Conservation (phyloP, 768 basidiomycete genomes). For the Lentinula guzmanii region DNA sequence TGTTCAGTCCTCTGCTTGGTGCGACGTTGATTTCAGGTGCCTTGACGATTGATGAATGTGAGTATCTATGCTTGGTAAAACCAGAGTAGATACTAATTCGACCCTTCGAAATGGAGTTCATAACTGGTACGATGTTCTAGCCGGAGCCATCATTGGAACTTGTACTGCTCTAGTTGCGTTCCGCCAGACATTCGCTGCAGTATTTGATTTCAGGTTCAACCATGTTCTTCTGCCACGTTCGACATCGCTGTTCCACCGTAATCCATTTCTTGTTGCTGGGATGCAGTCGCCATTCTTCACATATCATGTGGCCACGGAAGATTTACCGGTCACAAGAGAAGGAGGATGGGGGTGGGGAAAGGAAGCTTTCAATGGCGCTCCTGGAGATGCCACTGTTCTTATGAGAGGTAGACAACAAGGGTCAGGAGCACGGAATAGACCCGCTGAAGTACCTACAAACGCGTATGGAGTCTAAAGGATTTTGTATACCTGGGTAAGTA, state of each 20-base stretch:
- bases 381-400: conserved; percentile 30
- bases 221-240: conserved; percentile 49
- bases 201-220: conserved; percentile 55
- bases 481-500: not conserved
- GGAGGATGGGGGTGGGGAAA: conserved; percentile 37
- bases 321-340: conserved; percentile 38
- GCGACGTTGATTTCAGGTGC: conserved; percentile 51
- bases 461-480: not conserved
- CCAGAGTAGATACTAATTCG: not conserved
- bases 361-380: conserved; percentile 32
- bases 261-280: conserved; percentile 18
- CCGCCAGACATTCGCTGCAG: conserved; percentile 49
- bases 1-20: conserved; percentile 51
- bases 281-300: conserved; percentile 24
- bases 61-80: conserved; percentile 10
- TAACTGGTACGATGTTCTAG: conserved; percentile 55
- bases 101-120: conserved; percentile 25
- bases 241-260: conserved; percentile 36
- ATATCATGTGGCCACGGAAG: conserved; percentile 23
- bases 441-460: not conserved
- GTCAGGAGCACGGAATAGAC: not conserved
- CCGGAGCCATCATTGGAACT: conserved; percentile 45
- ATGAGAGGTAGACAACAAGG: not conserved
- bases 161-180: conserved; percentile 44
- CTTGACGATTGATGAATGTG: conserved; percentile 51